Conservation (phyloP, 2,329 filamentous ascomycete genomes). For the Neodidymelliopsis sp. region DNA sequence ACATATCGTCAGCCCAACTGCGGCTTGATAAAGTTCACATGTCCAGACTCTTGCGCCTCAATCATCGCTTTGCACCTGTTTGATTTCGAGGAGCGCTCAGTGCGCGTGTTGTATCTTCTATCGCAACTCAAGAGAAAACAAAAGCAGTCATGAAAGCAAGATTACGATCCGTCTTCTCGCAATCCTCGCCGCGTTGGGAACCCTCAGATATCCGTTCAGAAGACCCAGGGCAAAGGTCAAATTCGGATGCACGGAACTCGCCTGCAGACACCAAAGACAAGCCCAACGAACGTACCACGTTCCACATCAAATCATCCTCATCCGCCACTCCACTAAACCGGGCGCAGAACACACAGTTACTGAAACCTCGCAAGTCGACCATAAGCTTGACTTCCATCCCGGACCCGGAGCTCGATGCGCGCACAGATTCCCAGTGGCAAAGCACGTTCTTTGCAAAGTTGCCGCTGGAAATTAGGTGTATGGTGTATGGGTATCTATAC, state of each 20-base stretch:
- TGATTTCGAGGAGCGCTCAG: neutral
- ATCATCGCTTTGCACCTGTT: neutral
- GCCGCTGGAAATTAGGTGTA: conserved; percentile 40
- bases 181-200: conserved; percentile 14
- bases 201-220: conserved; percentile 16
- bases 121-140: too few species aligned
- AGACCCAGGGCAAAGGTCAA: conserved; percentile 7
- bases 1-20: conserved; percentile 10
- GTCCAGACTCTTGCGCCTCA: conserved; percentile 1
- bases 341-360: conserved; percentile 22
- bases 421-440: conserved; percentile 39
- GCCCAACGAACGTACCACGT: conserved; percentile 8
- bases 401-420: conserved; percentile 34
- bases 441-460: conserved; percentile 41
- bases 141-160: conserved; percentile 6
- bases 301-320: conserved; percentile 9
- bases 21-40: conserved; percentile 9
- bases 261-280: neutral
- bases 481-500: conserved; percentile 44
- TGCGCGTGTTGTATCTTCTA: neutral
- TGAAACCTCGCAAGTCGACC: conserved; percentile 31
- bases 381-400: conserved; percentile 29
- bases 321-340: neutral
- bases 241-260: conserved; percentile 3
- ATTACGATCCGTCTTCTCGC: conserved; percentile 13